Evolutionary conservation across 306 rosid genomes (phyloP).

Genomic region (Pueraria montana): DNA sequence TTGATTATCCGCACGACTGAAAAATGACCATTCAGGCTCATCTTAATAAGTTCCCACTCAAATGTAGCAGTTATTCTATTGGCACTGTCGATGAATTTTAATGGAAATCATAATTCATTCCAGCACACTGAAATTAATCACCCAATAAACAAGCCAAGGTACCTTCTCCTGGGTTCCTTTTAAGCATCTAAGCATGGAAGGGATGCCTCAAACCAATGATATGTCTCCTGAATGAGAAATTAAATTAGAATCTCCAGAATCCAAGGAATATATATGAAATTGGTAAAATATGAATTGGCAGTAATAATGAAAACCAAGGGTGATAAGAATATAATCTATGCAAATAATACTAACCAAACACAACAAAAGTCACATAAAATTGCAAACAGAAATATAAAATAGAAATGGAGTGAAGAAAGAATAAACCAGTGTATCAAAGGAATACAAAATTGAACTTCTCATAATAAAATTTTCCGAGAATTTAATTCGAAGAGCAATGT

Average conservation of each 20-base stretch:
- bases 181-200: constrained; percentile 91
- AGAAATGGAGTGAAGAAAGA: constrained; percentile 10
- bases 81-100: constrained; percentile 15
- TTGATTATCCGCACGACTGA: neutral
- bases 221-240: constrained; percentile 94
- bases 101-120: constrained; percentile 49
- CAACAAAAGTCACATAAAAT: constrained; percentile 27
- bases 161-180: constrained; percentile 99
- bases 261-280: constrained; percentile 52
- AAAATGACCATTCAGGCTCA: constrained; percentile 14
- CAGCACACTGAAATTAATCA: constrained; percentile 65
- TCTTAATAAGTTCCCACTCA: constrained; percentile 33
- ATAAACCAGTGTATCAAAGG: constrained; percentile 34
- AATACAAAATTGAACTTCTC: constrained; percentile 46
- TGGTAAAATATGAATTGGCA: neutral
- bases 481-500: constrained; percentile 60
- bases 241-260: constrained; percentile 83
- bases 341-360: constrained; percentile 29
- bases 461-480: constrained; percentile 50
- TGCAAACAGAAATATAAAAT: constrained; percentile 8
- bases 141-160: constrained; percentile 95
- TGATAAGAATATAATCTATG: constrained; percentile 35
- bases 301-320: constrained; percentile 39
- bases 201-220: constrained; percentile 88
- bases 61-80: constrained; percentile 24